These are phyloP conservation scores for Didymella exigua DNA, from an alignment of 2,329 filamentous ascomycete genomes.

Conservation along the genomic window DNA sequence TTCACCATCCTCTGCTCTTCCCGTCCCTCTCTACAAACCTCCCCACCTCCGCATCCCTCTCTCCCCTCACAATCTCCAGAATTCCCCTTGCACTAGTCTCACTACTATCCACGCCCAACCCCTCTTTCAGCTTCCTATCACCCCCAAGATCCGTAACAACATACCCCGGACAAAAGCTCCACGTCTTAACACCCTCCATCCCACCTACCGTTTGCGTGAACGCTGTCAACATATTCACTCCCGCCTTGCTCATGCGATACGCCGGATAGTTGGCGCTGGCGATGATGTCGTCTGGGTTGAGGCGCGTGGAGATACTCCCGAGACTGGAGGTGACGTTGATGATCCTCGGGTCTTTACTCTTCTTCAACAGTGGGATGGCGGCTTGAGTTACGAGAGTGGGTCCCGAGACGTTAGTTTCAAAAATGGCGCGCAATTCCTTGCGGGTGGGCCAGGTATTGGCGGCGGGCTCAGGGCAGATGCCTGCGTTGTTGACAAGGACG, in stretches of 20 bases:
- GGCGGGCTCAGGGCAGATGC: slow-evolving; percentile 49
- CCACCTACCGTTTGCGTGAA: slow-evolving; percentile 48
- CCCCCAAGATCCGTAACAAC: slow-evolving; percentile 35
- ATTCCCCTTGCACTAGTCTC: slow-evolving; percentile 41
- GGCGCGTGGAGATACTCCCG: background rate
- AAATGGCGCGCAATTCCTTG: background rate
- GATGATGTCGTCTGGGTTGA: slow-evolving; percentile 6
- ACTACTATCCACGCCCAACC: slow-evolving; percentile 27
- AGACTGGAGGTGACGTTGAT: background rate
- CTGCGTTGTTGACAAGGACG: slow-evolving; percentile 87
- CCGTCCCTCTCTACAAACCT: slow-evolving; percentile 33
- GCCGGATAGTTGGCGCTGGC: slow-evolving; percentile 2
- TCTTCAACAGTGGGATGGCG: slow-evolving; percentile 11
- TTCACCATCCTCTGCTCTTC: slow-evolving; percentile 25
- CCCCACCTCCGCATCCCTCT: slow-evolving; percentile 36
- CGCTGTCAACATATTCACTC: slow-evolving; percentile 36
- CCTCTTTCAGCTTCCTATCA: slow-evolving; percentile 24
- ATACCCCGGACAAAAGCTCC: slow-evolving; percentile 39
- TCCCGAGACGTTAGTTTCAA: slow-evolving; percentile 3
- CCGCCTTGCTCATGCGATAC: slow-evolving; percentile 32
- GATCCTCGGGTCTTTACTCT: background rate
- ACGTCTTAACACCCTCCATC: slow-evolving; percentile 29
- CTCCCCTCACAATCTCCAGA: slow-evolving; percentile 37
- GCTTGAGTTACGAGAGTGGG: background rate
- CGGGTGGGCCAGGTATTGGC: background rate